Evolutionary conservation across 192 early-diverging fungal species (phyloP).

Genomic region (Thamnidium elegans): DNA sequence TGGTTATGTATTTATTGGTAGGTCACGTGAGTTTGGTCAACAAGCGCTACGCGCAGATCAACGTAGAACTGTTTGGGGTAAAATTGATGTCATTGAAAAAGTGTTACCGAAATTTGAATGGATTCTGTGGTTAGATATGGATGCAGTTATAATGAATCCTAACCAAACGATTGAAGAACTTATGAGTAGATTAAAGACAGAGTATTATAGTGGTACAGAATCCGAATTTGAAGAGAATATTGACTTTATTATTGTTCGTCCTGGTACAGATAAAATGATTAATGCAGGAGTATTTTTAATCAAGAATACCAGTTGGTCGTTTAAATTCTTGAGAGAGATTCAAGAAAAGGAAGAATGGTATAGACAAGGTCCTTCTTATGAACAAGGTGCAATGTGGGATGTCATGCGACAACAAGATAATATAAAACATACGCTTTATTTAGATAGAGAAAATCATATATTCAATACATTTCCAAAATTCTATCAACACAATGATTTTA

Average conservation of each 20-base stretch:
- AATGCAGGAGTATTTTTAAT: constrained; percentile 58
- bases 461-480: constrained; percentile 57
- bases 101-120: constrained; percentile 54
- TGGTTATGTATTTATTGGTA: constrained; percentile 52
- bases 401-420: constrained; percentile 41
- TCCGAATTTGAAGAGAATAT: constrained; percentile 27
- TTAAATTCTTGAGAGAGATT: constrained; percentile 39
- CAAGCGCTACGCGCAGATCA: constrained; percentile 34
- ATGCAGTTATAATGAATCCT: constrained; percentile 47
- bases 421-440: constrained; percentile 28
- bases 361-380: constrained; percentile 36
- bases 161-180: constrained; percentile 40
- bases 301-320: constrained; percentile 50
- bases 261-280: constrained; percentile 40
- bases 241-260: constrained; percentile 47
- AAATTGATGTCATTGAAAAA: constrained; percentile 52
- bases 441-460: constrained; percentile 46
- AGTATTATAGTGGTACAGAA: constrained; percentile 6
- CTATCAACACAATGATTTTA: constrained; percentile 48
- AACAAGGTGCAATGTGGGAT: constrained; percentile 60
- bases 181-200: constrained; percentile 28
- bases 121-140: constrained; percentile 60
- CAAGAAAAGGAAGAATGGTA: constrained; percentile 41
- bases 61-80: constrained; percentile 53
- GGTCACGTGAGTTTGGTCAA: constrained; percentile 53